Base-by-base conservation (phyloP, 2,329 filamentous ascomycete genomes). In the Monilinia fructicola region DNA sequence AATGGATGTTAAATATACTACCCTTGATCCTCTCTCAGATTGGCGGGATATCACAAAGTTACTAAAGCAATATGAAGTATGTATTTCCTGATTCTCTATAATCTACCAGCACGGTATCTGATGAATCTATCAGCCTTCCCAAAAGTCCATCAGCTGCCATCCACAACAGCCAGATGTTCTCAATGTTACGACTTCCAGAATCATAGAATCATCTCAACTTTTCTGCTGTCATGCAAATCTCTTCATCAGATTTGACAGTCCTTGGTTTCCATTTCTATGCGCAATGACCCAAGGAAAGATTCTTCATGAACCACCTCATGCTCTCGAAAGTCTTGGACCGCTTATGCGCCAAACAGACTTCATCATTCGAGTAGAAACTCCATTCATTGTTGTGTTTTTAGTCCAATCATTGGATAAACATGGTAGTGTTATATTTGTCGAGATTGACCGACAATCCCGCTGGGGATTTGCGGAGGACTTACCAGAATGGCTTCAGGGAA, bases 401-500 rank as follows among this genome's bases (percentile, higher is more conserved):
- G 48, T 31, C 18, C 35, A n/a, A 14, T 42, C 60, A 3, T 12
- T 54, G 6, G 31, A 54, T 21, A 18, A 31, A 4, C 4, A 40
- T 28, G 60, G 48, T 23, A 9, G 3, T n/a, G 1, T 42, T 0
- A 12, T 18, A 18, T 63, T 63, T 16, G 60, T 63, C 6, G 60
- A 42, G 11, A 16, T 63, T 63, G 23, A 54, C 5, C 60, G 35
- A 53, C 35, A 38, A 38, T 40, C 21, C 16, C 53, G n/a, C 38
- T 38, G 16, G 16, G 44, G 6, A 14, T 6, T 9, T 21, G 7
- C n/a, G 7, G 35, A 44, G 7, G 59, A 52, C 9, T 7, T 54
- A 14, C 60, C 23, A 6, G 26, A 38, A 54, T 63, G 60, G 60
- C 38, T 63, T n/a, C 48, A 42, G 21, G 48, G 35, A 18, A 54